Evolutionary conservation across 345 rosid species (phyloP).

Genomic region (Raphanus raphanistrum): DNA sequence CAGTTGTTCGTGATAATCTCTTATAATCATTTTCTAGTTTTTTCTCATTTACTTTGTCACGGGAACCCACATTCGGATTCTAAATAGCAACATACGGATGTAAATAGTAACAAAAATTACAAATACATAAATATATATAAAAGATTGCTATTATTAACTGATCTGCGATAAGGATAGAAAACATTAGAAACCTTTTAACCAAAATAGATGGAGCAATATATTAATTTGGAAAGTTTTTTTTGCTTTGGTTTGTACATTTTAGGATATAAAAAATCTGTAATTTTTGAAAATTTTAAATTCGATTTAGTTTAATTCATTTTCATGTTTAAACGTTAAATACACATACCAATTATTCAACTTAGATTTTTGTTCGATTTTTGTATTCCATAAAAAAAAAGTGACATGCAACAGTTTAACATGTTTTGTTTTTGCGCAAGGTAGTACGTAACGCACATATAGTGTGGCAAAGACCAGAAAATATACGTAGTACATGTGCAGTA

Average conservation of each 20-base stretch:
- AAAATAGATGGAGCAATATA: background rate
- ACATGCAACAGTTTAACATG: background rate
- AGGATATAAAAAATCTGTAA: background rate
- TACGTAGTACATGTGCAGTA: slow-evolving; percentile 27
- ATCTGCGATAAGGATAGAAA: too few species aligned
- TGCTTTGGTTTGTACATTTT: background rate
- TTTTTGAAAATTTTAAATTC: background rate
- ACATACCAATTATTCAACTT: background rate
- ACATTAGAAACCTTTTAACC: too few species aligned
- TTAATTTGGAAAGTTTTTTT: background rate
- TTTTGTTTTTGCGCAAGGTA: background rate
- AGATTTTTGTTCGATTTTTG: background rate
- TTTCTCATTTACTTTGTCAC: too few species aligned
- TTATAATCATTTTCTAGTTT: background rate
- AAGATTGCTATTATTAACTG: too few species aligned
- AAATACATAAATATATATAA: too few species aligned
- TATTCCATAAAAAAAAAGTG: background rate
- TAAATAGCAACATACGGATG: too few species aligned
- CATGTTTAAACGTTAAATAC: background rate
- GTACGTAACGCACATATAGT: slow-evolving; percentile 28
- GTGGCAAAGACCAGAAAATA: slow-evolving; percentile 32
- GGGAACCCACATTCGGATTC: too few species aligned
- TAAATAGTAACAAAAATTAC: too few species aligned
- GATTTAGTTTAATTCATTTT: background rate
- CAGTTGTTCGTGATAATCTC: background rate